Evolutionary conservation across 2,329 filamentous ascomycete genomes (phyloP).

Genomic region (Paramyrothecium sp.): DNA sequence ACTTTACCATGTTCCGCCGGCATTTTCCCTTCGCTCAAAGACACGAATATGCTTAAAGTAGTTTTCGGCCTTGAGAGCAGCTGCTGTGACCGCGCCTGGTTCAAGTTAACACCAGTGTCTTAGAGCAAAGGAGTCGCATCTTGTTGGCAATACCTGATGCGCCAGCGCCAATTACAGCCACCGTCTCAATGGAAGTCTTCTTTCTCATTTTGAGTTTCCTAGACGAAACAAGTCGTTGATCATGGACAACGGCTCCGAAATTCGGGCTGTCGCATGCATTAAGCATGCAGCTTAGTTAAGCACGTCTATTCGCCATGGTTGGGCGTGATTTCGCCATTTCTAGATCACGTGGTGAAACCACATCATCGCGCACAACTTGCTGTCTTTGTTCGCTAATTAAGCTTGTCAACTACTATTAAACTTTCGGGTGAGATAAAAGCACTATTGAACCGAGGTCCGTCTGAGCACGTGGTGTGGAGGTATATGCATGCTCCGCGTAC

Average conservation of each 20-base stretch:
- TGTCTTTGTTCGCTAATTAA: no score
- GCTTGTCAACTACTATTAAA: no score
- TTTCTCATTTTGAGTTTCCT: not conserved
- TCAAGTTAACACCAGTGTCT: not conserved
- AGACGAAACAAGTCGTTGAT: not conserved
- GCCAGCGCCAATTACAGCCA: constrained; percentile 42
- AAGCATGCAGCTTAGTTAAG: not conserved
- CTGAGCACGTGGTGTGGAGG: no score
- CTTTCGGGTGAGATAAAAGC: no score
- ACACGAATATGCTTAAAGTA: constrained; percentile 40
- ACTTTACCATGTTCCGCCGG: constrained; percentile 44
- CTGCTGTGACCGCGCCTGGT: constrained; percentile 45
- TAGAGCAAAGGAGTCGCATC: not conserved
- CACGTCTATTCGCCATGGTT: not conserved
- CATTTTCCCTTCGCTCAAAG: constrained; percentile 39
- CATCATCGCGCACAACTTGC: no score
- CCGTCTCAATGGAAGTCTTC: constrained; percentile 30
- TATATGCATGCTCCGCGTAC: no score
- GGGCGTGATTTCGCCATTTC: not conserved
- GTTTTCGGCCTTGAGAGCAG: constrained; percentile 43
- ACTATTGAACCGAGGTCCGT: no score
- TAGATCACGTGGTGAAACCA: not conserved
- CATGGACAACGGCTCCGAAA: not conserved
- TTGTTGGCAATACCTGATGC: constrained; percentile 31
- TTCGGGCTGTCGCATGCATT: not conserved